These are phyloP conservation scores for Porogramme epimiltina DNA, from an alignment of 1,284 basidiomycete species.

Conservation along the genomic window DNA sequence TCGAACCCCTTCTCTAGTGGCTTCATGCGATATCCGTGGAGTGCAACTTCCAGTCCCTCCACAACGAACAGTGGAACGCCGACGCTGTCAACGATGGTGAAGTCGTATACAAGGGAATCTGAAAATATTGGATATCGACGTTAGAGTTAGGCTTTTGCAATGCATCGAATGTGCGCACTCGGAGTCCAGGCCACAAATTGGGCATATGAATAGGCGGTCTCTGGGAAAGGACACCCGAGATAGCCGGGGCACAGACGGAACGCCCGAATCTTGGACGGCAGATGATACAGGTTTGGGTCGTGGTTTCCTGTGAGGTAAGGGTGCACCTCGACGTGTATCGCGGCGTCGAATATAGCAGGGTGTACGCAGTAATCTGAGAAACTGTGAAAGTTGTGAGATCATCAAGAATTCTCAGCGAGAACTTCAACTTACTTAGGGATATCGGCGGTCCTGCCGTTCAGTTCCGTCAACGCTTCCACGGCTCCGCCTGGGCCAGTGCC, in stretches of 20 bases:
- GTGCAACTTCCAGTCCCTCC: slow-evolving; percentile 17
- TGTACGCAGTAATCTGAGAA: slow-evolving; percentile 28
- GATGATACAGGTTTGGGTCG: slow-evolving; percentile 29
- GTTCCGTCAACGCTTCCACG: slow-evolving; percentile 11
- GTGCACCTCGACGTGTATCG: slow-evolving; percentile 32
- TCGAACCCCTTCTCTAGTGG: slow-evolving; percentile 16
- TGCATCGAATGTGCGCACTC: slow-evolving; percentile 18
- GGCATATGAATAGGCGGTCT: slow-evolving; percentile 20
- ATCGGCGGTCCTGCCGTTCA: slow-evolving; percentile 5
- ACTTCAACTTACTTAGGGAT: slow-evolving; percentile 16
- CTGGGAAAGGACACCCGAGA: slow-evolving; percentile 14
- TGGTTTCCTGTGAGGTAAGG: slow-evolving; percentile 24
- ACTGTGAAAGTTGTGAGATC: slow-evolving; percentile 2
- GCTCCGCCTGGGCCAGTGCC: slow-evolving; percentile 1
- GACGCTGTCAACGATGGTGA: slow-evolving; percentile 15
- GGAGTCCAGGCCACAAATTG: slow-evolving; percentile 26
- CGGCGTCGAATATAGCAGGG: slow-evolving; percentile 40
- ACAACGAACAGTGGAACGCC: slow-evolving; percentile 19
- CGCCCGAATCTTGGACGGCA: slow-evolving; percentile 27
- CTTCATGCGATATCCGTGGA: slow-evolving; percentile 16
- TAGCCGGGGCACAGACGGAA: slow-evolving; percentile 9
- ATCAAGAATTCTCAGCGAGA: background rate
- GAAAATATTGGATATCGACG: background rate
- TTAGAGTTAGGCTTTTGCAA: background rate
- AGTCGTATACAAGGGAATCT: slow-evolving; percentile 20